These are phyloP conservation scores for Yarrowia sp. DNA, from an alignment of 805 yeast genomes.

Conservation along the genomic window DNA sequence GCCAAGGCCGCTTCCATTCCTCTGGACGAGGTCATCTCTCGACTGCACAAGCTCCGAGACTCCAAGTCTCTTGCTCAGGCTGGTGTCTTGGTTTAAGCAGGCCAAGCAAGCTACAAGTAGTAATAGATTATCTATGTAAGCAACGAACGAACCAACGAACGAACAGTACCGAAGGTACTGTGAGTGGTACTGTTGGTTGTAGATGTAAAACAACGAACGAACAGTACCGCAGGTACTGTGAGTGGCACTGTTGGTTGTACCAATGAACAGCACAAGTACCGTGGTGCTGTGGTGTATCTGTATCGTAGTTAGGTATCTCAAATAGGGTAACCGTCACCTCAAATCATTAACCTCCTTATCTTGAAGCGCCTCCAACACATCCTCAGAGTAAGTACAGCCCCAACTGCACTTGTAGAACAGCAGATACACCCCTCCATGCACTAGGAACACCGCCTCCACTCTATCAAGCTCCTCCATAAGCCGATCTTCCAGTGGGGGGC, in stretches of 20 bases:
- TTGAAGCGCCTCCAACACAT: neutral
- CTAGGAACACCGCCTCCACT: neutral
- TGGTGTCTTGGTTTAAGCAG: neutral
- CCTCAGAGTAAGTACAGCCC: neutral
- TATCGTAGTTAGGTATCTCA: neutral
- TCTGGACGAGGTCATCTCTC: slow-evolving; percentile 67
- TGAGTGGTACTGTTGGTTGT: too few relatives aligned
- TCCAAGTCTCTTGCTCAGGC: slow-evolving; percentile 41
- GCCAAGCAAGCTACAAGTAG: neutral
- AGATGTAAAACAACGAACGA: too few relatives aligned
- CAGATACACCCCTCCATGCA: neutral
- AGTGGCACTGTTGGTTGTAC: too few relatives aligned
- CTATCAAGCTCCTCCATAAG: neutral
- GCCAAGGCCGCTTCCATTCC: slow-evolving; percentile 78
- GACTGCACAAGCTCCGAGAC: slow-evolving; percentile 64
- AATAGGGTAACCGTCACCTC: neutral
- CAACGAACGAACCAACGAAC: too few relatives aligned
- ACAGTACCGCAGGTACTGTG: too few relatives aligned
- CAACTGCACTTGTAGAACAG: neutral
- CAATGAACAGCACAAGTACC: too few relatives aligned
- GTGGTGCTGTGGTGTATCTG: too few relatives aligned
- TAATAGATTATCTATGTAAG: neutral
- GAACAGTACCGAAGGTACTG: too few relatives aligned
- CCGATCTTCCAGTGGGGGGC: neutral
- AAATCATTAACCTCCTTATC: neutral